These are phyloP conservation scores for Podospora pseudocomata DNA, from an alignment of 495 filamentous ascomycete species.

Conservation along the genomic window DNA sequence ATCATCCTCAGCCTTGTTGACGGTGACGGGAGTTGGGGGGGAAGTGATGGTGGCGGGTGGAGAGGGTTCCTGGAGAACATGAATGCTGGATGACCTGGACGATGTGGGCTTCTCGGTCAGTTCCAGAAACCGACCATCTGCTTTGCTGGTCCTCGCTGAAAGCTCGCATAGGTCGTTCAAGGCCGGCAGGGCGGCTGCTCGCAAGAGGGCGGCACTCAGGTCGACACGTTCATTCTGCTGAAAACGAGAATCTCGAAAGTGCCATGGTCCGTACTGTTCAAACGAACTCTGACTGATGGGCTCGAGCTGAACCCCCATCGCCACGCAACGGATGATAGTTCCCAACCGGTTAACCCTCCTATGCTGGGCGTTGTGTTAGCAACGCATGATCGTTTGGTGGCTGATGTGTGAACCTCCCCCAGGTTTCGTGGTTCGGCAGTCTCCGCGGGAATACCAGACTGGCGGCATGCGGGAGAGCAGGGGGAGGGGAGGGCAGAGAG, in stretches of 20 bases:
- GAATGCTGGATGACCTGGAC: neutral
- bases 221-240: constrained; percentile 16
- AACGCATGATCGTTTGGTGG: constrained; percentile 18
- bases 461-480: constrained; percentile 15
- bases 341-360: neutral
- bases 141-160: constrained; percentile 12
- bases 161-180: constrained; percentile 22
- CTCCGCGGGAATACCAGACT: constrained; percentile 22
- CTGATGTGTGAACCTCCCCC: neutral
- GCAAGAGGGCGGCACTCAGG: constrained; percentile 24
- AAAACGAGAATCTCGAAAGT: constrained; percentile 21
- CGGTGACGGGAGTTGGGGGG: neutral
- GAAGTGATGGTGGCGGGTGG: neutral
- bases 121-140: neutral
- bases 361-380: constrained; percentile 13
- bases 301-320: constrained; percentile 32
- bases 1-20: neutral
- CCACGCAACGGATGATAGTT: neutral
- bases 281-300: constrained; percentile 25
- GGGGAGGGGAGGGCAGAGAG: constrained; percentile 11
- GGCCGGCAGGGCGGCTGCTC: constrained; percentile 19
- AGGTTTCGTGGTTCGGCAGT: constrained; percentile 15
- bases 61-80: neutral
- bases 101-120: neutral
- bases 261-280: constrained; percentile 34